These are phyloP conservation scores for Pilatotrama ljubarskyi DNA, from an alignment of 768 basidiomycete genomes.

Conservation along the genomic window DNA sequence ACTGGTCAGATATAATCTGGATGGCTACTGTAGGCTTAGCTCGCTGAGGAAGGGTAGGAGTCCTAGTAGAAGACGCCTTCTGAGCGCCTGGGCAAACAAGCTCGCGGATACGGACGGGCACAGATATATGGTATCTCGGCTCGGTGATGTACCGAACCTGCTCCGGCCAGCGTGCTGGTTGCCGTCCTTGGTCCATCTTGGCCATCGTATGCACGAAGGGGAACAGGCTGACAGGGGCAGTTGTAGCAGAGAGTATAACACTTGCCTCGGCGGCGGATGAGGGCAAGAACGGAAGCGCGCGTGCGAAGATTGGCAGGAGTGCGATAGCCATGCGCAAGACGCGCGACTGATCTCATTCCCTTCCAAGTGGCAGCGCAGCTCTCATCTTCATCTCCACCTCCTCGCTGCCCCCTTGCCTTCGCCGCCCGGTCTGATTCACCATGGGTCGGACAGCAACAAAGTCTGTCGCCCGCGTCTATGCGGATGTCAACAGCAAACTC, in stretches of 20 bases:
- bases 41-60: constrained; percentile 25
- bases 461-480: constrained; percentile 84
- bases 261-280: neutral
- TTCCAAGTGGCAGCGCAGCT: constrained; percentile 7
- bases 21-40: constrained; percentile 47
- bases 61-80: constrained; percentile 14
- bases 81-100: constrained; percentile 33
- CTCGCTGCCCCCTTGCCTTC: constrained; percentile 7
- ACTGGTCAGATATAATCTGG: constrained; percentile 49
- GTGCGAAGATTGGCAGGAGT: constrained; percentile 11
- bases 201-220: neutral
- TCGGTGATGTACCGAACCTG: constrained; percentile 54
- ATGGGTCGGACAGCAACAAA: constrained; percentile 76
- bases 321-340: constrained; percentile 13
- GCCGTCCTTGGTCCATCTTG: neutral
- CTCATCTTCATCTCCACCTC: constrained; percentile 9
- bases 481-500: constrained; percentile 83
- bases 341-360: constrained; percentile 18
- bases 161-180: constrained; percentile 49
- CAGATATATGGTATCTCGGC: constrained; percentile 57
- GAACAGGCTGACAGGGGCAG: too few relatives aligned
- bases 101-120: constrained; percentile 43
- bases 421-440: constrained; percentile 8
- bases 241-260: neutral
- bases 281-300: constrained; percentile 8